phyloP scores from a whole-genome alignment of 495 filamentous ascomycete species.

The Penicillium crystallinum region DNA sequence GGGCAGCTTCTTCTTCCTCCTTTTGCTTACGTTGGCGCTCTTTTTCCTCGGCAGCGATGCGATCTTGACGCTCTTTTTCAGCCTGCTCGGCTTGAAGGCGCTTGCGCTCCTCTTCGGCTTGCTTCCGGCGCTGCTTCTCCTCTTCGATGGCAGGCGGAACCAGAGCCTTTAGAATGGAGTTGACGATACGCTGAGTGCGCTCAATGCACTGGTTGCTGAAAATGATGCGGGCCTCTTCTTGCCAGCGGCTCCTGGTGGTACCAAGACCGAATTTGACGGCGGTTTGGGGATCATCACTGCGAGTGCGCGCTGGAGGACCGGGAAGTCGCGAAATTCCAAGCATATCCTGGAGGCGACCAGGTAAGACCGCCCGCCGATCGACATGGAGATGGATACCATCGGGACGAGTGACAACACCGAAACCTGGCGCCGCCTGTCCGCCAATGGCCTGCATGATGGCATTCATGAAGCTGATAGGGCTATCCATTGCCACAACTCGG shows the following conservation, averaged over 20 bases:
- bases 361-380: slow-evolving; percentile 44
- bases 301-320: slow-evolving; percentile 33
- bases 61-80: slow-evolving; percentile 47
- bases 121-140: slow-evolving; percentile 58
- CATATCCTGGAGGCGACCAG: slow-evolving; percentile 53
- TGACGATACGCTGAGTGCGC: slow-evolving; percentile 65
- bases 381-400: slow-evolving; percentile 56
- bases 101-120: slow-evolving; percentile 44
- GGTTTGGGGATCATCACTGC: slow-evolving; percentile 55
- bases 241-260: slow-evolving; percentile 72
- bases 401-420: slow-evolving; percentile 52
- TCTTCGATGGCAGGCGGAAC: slow-evolving; percentile 79
- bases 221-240: slow-evolving; percentile 82
- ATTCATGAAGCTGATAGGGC: slow-evolving; percentile 58
- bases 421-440: slow-evolving; percentile 43
- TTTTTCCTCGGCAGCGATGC: slow-evolving; percentile 55
- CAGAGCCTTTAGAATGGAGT: slow-evolving; percentile 66
- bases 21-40: slow-evolving; percentile 55
- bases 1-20: slow-evolving; percentile 58
- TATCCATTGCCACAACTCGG: slow-evolving; percentile 50
- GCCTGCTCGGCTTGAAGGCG: slow-evolving; percentile 42
- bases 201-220: slow-evolving; percentile 66
- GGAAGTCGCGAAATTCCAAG: slow-evolving; percentile 48
- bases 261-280: slow-evolving; percentile 67
- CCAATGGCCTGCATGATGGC: slow-evolving; percentile 56